These are phyloP conservation scores for Spergularia marina DNA, from an alignment of 148 eudicot species.

Conservation along the genomic window DNA sequence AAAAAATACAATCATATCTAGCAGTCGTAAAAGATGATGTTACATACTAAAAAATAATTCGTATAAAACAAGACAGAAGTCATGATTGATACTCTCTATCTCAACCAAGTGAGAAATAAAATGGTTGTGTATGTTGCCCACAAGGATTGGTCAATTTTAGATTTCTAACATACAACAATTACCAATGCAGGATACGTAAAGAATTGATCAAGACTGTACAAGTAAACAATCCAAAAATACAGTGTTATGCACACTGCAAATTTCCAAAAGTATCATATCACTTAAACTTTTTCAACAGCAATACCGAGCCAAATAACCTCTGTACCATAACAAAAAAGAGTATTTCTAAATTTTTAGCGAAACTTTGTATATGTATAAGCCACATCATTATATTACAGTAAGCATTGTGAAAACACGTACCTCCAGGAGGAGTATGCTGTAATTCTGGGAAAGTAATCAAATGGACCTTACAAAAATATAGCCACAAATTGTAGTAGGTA, in stretches of 20 bases:
- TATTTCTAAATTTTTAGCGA: neutral
- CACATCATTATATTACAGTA: neutral
- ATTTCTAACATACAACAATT: too few species aligned
- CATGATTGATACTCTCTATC: neutral
- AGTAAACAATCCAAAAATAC: neutral
- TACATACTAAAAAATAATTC: neutral
- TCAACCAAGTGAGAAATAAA: too few species aligned
- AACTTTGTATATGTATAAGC: neutral
- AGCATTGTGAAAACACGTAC: neutral
- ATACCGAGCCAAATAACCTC: neutral
- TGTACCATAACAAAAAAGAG: neutral
- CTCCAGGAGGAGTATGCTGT: neutral
- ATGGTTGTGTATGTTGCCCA: too few species aligned
- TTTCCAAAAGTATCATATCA: neutral
- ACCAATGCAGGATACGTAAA: too few species aligned
- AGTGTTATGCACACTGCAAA: neutral
- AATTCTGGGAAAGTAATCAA: neutral
- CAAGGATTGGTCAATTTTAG: too few species aligned
- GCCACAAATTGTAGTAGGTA: neutral
- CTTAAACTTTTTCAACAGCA: neutral
- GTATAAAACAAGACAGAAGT: neutral
- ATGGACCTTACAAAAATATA: neutral
- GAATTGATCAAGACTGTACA: neutral
- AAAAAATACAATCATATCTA: neutral
- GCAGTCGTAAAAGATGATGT: neutral